Evolutionary conservation across 768 basidiomycete species (phyloP), one percentile per base, ranked within the genome.

Genomic region (Pleurotus pulmonarius): DNA sequence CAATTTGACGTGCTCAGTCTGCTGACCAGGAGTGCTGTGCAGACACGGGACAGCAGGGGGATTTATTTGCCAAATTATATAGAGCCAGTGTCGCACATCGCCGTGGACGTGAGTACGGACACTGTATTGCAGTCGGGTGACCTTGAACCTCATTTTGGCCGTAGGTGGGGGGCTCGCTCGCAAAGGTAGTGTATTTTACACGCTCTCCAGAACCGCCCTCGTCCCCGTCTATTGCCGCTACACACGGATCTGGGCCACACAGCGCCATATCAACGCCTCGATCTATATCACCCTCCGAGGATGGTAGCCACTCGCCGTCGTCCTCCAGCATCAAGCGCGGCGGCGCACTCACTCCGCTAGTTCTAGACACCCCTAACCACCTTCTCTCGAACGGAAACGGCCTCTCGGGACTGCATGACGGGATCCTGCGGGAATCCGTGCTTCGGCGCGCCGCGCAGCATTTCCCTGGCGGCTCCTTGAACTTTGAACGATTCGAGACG

Each of bases 61-160:
- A 98, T 99, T 64, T 98, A 98, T 73, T 81, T 99, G 29, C 97
- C 97, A 54, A 95, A 97, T 67, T 87, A 98, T 75, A 96, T 96
- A 59, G 97, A 99, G 72, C 92, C 93, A 20, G 88, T 99, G 13
- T 97, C 94, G 16, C 94, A 98, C 69, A 94, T 98, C 55, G 97
- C 97, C 3, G 87, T 99, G 56, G 96, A 99, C 68, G 95, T 96
- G 68, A 76, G 94, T 83, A 45, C 47, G 12, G 37, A 52, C 41
- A 54, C 49, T 44, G 49, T 47, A 51, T 29, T 34, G 55, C 39
- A 53, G 46, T 57, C 40, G 34, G 54, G 49, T 59, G 37, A 26
- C 55, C 55, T 57, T 40, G 54, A 52, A 64, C 49, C 48, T 41
- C 34, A 51, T 29, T 46, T 46, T 45, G 58, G 29, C 52, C 51